These are phyloP conservation scores for Phoma sp. DNA, from an alignment of 2,329 filamentous ascomycete genomes.

Conservation along the genomic window DNA sequence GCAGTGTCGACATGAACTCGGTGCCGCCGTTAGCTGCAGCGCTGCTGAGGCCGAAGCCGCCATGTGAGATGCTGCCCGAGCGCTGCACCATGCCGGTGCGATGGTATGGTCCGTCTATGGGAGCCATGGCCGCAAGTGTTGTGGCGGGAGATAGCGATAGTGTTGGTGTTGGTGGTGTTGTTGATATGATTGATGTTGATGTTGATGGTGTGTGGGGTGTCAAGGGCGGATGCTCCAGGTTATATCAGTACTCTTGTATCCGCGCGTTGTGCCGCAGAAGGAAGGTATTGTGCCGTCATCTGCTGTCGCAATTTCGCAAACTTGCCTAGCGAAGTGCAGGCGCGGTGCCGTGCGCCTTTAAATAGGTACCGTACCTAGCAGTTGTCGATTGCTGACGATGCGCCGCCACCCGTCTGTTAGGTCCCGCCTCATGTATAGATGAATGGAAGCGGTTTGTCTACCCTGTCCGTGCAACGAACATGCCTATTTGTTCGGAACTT, in stretches of 20 bases:
- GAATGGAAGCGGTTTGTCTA: neutral
- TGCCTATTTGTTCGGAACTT: neutral
- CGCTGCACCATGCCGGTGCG: neutral
- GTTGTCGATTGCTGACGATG: neutral
- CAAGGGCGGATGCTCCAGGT: neutral
- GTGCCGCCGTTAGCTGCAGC: constrained; percentile 36
- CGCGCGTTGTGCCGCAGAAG: neutral
- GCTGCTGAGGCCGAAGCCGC: constrained; percentile 21
- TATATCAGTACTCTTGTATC: constrained; percentile 5
- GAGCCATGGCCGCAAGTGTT: neutral
- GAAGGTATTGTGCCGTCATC: constrained; percentile 1
- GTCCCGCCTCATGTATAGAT: neutral
- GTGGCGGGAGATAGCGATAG: neutral
- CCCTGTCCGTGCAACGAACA: neutral
- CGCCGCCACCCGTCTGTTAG: neutral
- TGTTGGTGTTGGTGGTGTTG: neutral
- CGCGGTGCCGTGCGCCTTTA: constrained; percentile 3
- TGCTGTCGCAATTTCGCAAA: constrained; percentile 5
- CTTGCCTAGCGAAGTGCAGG: constrained; percentile 1
- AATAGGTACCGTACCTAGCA: neutral
- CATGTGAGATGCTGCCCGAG: constrained; percentile 21
- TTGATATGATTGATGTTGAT: neutral
- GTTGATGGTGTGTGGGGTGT: neutral
- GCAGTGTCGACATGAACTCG: constrained; percentile 49
- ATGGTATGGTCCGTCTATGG: constrained; percentile 7